A percentile compares a stretch with the other conserved stretches of the same genome.
Evolutionary conservation across 2,329 filamentous ascomycete genomes (phyloP).

Genomic region (Kalmusia sp.): DNA sequence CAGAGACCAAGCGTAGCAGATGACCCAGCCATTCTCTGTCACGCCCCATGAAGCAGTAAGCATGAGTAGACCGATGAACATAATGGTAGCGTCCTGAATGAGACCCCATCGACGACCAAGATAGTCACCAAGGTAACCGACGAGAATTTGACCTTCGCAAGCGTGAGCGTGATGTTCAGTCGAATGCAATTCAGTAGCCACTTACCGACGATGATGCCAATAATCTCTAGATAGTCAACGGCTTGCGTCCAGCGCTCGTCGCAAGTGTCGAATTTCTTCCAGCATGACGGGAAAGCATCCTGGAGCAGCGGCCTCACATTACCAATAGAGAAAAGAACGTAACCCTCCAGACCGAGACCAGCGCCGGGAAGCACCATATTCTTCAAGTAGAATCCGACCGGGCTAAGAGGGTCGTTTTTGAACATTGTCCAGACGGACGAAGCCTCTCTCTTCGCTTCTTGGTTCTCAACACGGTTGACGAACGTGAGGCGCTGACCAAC

Average conservation of each 20-base stretch:
- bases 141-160: constrained; percentile 69
- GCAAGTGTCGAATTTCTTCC: constrained; percentile 72
- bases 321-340: constrained; percentile 96
- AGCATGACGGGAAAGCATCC: constrained; percentile 78
- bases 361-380: constrained; percentile 93
- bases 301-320: constrained; percentile 86
- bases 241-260: constrained; percentile 80
- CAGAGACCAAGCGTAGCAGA: constrained; percentile 93
- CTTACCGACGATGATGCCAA: constrained; percentile 87
- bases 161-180: constrained; percentile 8
- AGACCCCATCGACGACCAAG: constrained; percentile 92
- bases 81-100: constrained; percentile 92
- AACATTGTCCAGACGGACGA: constrained; percentile 75
- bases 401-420: constrained; percentile 84
- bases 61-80: constrained; percentile 93
- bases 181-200: too few relatives aligned
- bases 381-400: constrained; percentile 84
- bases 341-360: constrained; percentile 89
- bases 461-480: constrained; percentile 74
- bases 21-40: constrained; percentile 90
- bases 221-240: constrained; percentile 90
- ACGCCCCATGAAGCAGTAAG: constrained; percentile 89
- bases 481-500: constrained; percentile 74
- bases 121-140: constrained; percentile 82
- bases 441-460: constrained; percentile 74